Conservation (phyloP, 495 filamentous ascomycete genomes). For the Neurospora intermedia region DNA sequence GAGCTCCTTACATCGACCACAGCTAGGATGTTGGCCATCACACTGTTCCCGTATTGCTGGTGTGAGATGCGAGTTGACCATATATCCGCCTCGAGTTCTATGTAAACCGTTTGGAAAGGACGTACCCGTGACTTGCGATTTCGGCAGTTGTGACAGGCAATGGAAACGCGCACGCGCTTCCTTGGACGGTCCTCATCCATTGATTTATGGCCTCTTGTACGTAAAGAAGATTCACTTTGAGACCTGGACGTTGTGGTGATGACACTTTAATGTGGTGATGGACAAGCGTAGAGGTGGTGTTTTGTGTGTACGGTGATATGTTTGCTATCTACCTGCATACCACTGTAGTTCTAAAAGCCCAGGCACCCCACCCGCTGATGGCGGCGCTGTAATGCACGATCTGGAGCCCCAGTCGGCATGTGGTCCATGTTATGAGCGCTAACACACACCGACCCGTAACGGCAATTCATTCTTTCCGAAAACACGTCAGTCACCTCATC, state of each 20-base stretch:
- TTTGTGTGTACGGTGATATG: background rate
- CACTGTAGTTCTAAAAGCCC: background rate
- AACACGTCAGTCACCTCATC: background rate
- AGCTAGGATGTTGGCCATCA: background rate
- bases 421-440: no score
- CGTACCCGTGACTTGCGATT: background rate
- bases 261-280: background rate
- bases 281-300: background rate
- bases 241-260: background rate
- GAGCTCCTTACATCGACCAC: background rate
- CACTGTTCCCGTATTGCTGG: background rate
- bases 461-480: background rate
- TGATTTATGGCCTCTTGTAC: background rate
- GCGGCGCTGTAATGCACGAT: no score
- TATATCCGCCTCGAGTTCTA: background rate
- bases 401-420: no score
- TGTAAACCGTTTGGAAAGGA: background rate
- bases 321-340: background rate
- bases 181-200: background rate
- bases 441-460: no score
- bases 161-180: background rate
- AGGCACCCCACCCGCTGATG: background rate
- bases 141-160: background rate
- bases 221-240: background rate
- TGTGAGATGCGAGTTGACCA: background rate